Percentiles rank a stretch among this genome's conserved stretches.
These are phyloP conservation scores for Yarrowia porcina DNA, from an alignment of 805 yeast species.

Conservation along the genomic window DNA sequence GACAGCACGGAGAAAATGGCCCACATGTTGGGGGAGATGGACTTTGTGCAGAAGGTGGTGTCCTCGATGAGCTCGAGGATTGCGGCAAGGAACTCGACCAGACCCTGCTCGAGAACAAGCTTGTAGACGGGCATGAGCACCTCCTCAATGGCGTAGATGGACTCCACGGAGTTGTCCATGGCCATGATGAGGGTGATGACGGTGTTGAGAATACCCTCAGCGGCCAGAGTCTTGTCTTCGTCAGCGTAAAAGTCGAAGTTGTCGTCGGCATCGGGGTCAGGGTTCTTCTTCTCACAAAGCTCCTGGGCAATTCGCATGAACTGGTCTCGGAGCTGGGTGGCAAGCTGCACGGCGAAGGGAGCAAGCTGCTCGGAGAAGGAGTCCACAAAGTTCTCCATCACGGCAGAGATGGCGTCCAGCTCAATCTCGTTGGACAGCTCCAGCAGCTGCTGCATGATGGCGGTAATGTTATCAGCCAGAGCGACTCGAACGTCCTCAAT, in stretches of 20 bases:
- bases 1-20: slow-evolving; percentile 54
- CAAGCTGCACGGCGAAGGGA: slow-evolving; percentile 79
- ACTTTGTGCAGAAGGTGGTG: slow-evolving; percentile 57
- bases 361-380: slow-evolving; percentile 81
- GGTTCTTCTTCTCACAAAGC: slow-evolving; percentile 51
- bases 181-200: slow-evolving; percentile 77
- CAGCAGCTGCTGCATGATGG: slow-evolving; percentile 76
- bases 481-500: slow-evolving; percentile 66
- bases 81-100: slow-evolving; percentile 75
- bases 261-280: slow-evolving; percentile 40
- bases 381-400: slow-evolving; percentile 94
- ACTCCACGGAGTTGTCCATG: slow-evolving; percentile 72
- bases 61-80: slow-evolving; percentile 71
- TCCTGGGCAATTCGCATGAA: slow-evolving; percentile 69
- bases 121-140: slow-evolving; percentile 66
- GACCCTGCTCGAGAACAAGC: slow-evolving; percentile 59
- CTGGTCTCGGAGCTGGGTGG: slow-evolving; percentile 58
- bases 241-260: slow-evolving; percentile 41
- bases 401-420: slow-evolving; percentile 79
- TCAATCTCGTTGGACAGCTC: slow-evolving; percentile 76
- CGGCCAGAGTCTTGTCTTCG: slow-evolving; percentile 77
- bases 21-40: slow-evolving; percentile 74
- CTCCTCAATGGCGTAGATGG: slow-evolving; percentile 61
- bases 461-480: slow-evolving; percentile 64
- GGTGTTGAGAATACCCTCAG: slow-evolving; percentile 75